Evolutionary conservation across 306 rosid species (phyloP), one percentile per base, ranked within the genome.

Genomic region (Cicer cuneatum): DNA sequence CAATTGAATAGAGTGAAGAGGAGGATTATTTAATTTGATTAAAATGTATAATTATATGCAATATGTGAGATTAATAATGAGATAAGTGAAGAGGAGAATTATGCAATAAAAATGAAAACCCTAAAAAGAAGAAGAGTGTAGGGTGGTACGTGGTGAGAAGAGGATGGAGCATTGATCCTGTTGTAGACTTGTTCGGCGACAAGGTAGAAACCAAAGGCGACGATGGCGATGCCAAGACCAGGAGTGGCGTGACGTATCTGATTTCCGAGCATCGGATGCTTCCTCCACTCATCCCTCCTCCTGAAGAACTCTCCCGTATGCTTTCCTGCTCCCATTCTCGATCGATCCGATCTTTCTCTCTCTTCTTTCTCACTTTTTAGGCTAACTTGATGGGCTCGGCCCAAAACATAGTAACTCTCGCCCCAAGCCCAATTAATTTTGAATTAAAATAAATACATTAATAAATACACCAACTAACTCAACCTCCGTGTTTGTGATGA

Each of bases 201-300:
- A 18, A 95, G 89, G 78, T 95, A 95, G 73, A 90, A 37, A 24
- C 98, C 96, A 58, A 95, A 92, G 63, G 98, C 98, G 13, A 90
- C 99, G 16, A 95, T 84, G 38, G 96, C 99, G 75, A 90, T 89
- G 71, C 97, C 97, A 5, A 94, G 90, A 35, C 97, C 97, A 16
- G 96, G 99, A 38, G 89, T 88, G 57, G 97, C 99, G 77, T 94
- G 96, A 15, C 93, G 91, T 6, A 92, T 47, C 90, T 92, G 97
- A 83, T 86, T 92, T 6, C 81, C 11, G 0, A 92, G 84, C 97
- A 76, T 85, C 2, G 99, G 99, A 24, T 94, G 97, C 89, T 90
- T 94, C 90, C 99, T 92, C 99, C 99, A 94, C 49, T 47, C 89
- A 54, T 94, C 99, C 80, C 96, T 92, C 80, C 99, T 81, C 85